Conservation (phyloP, 495 filamentous ascomycete genomes). For the Staphylotrichum tortipilum region DNA sequence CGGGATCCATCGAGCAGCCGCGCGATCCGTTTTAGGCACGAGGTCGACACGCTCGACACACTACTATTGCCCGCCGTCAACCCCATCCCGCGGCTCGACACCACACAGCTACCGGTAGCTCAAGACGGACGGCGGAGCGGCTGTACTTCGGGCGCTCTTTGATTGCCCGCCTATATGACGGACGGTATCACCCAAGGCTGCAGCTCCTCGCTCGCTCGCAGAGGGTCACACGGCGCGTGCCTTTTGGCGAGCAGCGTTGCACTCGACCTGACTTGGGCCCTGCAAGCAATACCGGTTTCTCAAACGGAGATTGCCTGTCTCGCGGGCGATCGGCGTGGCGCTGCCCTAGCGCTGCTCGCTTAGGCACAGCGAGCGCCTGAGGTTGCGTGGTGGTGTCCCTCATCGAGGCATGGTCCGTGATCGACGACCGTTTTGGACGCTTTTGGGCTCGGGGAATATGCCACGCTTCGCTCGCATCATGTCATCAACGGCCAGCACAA, state of each 20-base stretch:
- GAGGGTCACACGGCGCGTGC: not conserved
- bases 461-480: conserved; percentile 18
- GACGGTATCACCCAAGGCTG: conserved; percentile 13
- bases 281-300: conserved; percentile 27
- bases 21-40: not conserved
- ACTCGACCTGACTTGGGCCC: conserved; percentile 11
- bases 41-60: not conserved
- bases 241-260: conserved; percentile 11
- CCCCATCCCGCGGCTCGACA: conserved; percentile 5
- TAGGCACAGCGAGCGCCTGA: conserved; percentile 11
- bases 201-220: not conserved
- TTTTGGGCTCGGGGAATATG: conserved; percentile 25
- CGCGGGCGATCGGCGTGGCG: conserved; percentile 29
- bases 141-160: conserved; percentile 31
- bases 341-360: conserved; percentile 23
- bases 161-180: conserved; percentile 29
- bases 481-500: conserved; percentile 6
- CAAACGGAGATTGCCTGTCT: conserved; percentile 23
- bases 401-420: conserved; percentile 21
- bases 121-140: conserved; percentile 18
- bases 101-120: too few relatives aligned
- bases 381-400: too few relatives aligned
- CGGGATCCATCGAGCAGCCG: not conserved
- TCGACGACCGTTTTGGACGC: conserved; percentile 27
- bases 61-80: not conserved